Base-by-base conservation (phyloP, 164 flowering plant species). In the Paratinospora sagittata region DNA sequence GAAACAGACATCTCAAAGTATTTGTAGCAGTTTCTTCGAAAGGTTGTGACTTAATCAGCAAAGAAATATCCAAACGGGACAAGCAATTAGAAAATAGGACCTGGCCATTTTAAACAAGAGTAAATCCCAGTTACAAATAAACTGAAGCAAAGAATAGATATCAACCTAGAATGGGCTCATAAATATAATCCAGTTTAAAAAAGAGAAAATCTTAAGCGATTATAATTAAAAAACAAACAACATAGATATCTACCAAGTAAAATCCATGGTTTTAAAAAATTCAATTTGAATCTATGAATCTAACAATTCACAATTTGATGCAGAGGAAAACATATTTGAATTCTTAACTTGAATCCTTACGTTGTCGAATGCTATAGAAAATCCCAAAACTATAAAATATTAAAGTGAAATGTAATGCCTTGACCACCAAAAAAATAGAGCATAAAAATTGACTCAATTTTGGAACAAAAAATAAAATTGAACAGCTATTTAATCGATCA, bases 1-100 rank as follows among this genome's bases (percentile, higher is more conserved):
- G 88, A 79, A 13, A 80, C 77, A 41, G 81, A 16, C 33, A 34
- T 67, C 58, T 67, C 30, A 47, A 47, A 67, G 58, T 3, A 43
- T 19, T 5, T n/a, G 10, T 8, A 55, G 61, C 61, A 55, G 6
- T 19, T n/a, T 3, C 21, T 21, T n/a, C 17, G 24, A n/a, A 55
- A 8, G 8, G 13, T 8, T 55, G 61, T 55, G 24, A 9, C 24
- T 55, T 55, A 19, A 55, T n/a, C 61, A n/a, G 21, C 61, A 6
- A n/a, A 55, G 24, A 55, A 55, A 55, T 55, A 21, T 21, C 23
- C 61, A n/a, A 21, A 6, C 21, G 17, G 9, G 24, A 55, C 2
- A 55, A 8, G 61, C 61, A 19, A 23, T 21, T 8, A 23, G 24
- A 19, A n/a, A 19, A n/a, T 12, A 55, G 61, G 26, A 55, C 61